Evolutionary conservation across 257 asterid genomes (phyloP).

Genomic region (Parsonsia alboflavescens): DNA sequence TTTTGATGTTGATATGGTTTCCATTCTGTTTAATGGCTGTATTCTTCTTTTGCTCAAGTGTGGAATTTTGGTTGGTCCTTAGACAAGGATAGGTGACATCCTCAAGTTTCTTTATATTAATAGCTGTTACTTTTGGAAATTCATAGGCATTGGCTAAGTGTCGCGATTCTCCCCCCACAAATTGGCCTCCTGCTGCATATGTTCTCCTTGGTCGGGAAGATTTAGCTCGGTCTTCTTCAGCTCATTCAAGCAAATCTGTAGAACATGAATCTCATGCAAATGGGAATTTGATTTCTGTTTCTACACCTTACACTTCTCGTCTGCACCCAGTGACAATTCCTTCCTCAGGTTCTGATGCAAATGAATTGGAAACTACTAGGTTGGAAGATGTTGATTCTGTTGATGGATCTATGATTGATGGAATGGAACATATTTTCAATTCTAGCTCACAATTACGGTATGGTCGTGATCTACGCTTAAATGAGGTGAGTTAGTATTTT

Average conservation of each 20-base stretch:
- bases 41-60: not conserved
- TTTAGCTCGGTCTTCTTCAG: constrained; percentile 62
- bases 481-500: constrained; percentile 54
- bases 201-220: constrained; percentile 96
- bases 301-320: constrained; percentile 86
- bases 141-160: constrained; percentile 82
- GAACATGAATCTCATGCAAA: constrained; percentile 50
- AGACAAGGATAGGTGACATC: not conserved
- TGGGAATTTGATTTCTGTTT: constrained; percentile 58
- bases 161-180: constrained; percentile 91
- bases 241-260: constrained; percentile 49
- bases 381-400: constrained; percentile 62
- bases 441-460: constrained; percentile 84
- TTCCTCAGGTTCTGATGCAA: constrained; percentile 75
- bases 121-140: constrained; percentile 12
- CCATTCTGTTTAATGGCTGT: not conserved
- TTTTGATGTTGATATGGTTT: not conserved
- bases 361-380: constrained; percentile 59
- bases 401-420: constrained; percentile 76
- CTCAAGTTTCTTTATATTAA: not conserved
- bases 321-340: constrained; percentile 85
- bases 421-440: constrained; percentile 92
- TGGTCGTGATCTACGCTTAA: constrained; percentile 93
- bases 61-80: not conserved
- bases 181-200: constrained; percentile 97